Evolutionary conservation across 345 rosid genomes (phyloP).

Genomic region (Limnanthes douglasii): DNA sequence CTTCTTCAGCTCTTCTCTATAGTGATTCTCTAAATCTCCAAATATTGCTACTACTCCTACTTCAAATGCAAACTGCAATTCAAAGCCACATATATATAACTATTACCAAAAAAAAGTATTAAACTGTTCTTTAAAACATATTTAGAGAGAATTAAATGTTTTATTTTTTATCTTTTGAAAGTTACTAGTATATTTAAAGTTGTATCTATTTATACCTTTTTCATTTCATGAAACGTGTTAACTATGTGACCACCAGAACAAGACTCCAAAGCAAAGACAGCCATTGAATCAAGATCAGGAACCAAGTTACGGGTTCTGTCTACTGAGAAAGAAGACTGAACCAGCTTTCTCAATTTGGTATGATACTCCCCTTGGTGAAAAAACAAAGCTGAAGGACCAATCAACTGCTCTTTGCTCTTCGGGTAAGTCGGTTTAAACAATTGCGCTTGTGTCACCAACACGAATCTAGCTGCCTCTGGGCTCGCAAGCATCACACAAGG

Average conservation of each 20-base stretch:
- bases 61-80: conserved; percentile 67
- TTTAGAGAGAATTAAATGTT: neutral
- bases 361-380: conserved; percentile 88
- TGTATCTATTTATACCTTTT: conserved; percentile 29
- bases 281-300: conserved; percentile 32
- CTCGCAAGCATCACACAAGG: conserved; percentile 89
- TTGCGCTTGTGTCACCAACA: conserved; percentile 51
- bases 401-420: conserved; percentile 68
- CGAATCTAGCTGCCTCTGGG: conserved; percentile 76
- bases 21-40: conserved; percentile 43
- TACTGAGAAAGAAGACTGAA: conserved; percentile 47
- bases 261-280: conserved; percentile 25
- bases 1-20: conserved; percentile 50
- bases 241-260: conserved; percentile 10
- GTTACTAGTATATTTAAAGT: neutral
- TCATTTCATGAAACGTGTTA: conserved; percentile 76
- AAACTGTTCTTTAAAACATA: neutral
- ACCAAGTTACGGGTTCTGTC: conserved; percentile 41
- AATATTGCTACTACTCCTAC: conserved; percentile 63
- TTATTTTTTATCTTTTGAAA: neutral
- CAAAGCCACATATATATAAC: neutral
- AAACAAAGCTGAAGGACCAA: conserved; percentile 75
- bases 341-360: conserved; percentile 45
- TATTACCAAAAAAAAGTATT: neutral
- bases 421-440: conserved; percentile 92